Evolutionary conservation across 805 yeast species (phyloP).

Genomic region (Lachancea nothofagi): DNA sequence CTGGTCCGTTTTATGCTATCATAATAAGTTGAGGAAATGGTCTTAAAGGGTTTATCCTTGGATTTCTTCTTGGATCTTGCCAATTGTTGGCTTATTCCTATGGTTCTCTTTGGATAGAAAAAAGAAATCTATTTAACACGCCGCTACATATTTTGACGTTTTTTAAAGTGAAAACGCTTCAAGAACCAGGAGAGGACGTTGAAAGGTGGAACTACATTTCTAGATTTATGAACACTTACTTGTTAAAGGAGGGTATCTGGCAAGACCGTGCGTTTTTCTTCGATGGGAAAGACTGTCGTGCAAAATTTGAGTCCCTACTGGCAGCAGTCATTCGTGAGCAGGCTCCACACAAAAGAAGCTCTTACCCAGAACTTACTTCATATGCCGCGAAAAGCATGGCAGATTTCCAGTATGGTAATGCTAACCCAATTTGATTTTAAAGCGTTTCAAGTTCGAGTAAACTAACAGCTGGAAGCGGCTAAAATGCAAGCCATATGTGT

Average conservation of each 20-base stretch:
- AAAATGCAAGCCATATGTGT: too few relatives aligned
- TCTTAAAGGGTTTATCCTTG: too few relatives aligned
- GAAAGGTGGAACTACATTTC: neutral
- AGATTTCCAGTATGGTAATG: too few relatives aligned
- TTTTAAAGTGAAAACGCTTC: neutral
- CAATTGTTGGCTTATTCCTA: too few relatives aligned
- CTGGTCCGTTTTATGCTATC: too few relatives aligned
- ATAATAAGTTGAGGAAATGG: too few relatives aligned
- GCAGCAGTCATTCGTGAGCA: neutral
- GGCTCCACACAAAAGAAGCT: neutral
- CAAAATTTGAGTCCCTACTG: neutral
- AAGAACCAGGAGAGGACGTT: neutral
- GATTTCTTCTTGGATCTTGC: too few relatives aligned
- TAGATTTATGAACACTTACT: neutral
- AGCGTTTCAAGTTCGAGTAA: too few relatives aligned
- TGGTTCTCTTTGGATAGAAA: neutral
- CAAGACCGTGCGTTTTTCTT: neutral
- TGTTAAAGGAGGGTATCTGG: neutral
- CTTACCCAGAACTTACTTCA: neutral
- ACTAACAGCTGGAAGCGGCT: too few relatives aligned
- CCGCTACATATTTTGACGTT: neutral
- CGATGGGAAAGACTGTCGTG: neutral
- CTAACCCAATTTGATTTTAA: too few relatives aligned
- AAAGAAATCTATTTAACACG: neutral
- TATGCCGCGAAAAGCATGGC: too few relatives aligned